phyloP scores from a whole-genome alignment of 768 basidiomycete genomes.

The Stropharia rugosoannulata region DNA sequence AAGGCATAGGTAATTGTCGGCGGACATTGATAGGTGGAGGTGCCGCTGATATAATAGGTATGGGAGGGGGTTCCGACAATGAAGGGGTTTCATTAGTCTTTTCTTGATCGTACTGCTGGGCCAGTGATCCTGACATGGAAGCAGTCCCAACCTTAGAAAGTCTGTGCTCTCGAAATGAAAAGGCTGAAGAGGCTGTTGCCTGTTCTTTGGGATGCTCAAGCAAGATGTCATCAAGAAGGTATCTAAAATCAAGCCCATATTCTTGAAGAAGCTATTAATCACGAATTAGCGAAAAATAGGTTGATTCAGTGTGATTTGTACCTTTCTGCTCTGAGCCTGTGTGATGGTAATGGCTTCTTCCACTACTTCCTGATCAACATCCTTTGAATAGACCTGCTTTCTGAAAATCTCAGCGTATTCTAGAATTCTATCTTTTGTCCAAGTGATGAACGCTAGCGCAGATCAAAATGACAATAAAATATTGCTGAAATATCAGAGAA shows the following conservation, averaged over 20 bases:
- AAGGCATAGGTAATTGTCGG: slow-evolving; percentile 25
- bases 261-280: slow-evolving; percentile 75
- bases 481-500: background rate
- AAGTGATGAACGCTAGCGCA: slow-evolving; percentile 84
- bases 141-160: slow-evolving; percentile 26
- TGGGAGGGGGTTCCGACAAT: slow-evolving; percentile 23
- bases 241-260: slow-evolving; percentile 92
- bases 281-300: background rate
- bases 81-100: background rate
- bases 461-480: background rate
- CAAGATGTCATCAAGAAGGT: slow-evolving; percentile 79
- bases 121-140: slow-evolving; percentile 11
- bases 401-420: slow-evolving; percentile 82
- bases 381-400: slow-evolving; percentile 88
- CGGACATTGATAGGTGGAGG: slow-evolving; percentile 25
- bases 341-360: slow-evolving; percentile 81
- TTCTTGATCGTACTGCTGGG: slow-evolving; percentile 15
- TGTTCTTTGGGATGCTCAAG: slow-evolving; percentile 45
- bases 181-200: slow-evolving; percentile 22
- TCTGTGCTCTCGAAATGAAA: slow-evolving; percentile 31
- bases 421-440: slow-evolving; percentile 88
- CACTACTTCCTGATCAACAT: slow-evolving; percentile 66
- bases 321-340: slow-evolving; percentile 81
- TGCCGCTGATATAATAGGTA: slow-evolving; percentile 26
- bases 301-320: slow-evolving; percentile 27